Evolutionary conservation across 2,329 filamentous ascomycete species (phyloP), one percentile per base, ranked within the genome.

Genomic region (Geoglossum cookeanum): DNA sequence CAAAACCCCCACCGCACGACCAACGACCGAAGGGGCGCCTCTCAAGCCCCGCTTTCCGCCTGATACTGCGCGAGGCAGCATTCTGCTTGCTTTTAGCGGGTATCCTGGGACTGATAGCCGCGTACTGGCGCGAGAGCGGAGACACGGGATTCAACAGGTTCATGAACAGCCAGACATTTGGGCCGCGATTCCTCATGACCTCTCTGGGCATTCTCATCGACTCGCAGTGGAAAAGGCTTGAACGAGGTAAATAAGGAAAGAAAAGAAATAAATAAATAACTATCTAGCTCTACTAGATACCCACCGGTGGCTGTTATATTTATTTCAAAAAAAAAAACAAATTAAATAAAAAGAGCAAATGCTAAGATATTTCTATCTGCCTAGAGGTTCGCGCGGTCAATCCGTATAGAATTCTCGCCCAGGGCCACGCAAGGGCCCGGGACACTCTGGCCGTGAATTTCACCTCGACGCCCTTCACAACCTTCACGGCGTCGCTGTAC

Each of bases 101-200:
- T 11, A 33, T 17, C 8, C 51, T 54, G 9, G 51, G 9, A 17
- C 13, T 54, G 1, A 22, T 54, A 17, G 17, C 22, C 8, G 30
- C 30, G 8, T 54, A 54, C 17, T 30, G 9, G 13, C 1, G 4
- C 8, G 51, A 33, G 7, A 11, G 9, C 22, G 8, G 9, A 8
- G 54, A 59, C 22, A 52, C 6, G 8, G 51, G 33, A 22, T 60
- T 59, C 44, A 57, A 59, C 15, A 37, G 33, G 30, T 60, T 60
- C 29, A 59, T 60, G 49, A 59, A 59, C 22, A 27, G 35, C 11
- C 54, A 57, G 27, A 30, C 29, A 9, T 60, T 60, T 35, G 58
- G 58, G 4, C 57, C 57, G 3, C 35, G 53, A 3, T 60, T 60
- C 13, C 15, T 59, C 9, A 58, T 59, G 56, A 37, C 49, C 17